phyloP scores from a whole-genome alignment of 768 basidiomycete genomes.

The Trametes sanguinea region DNA sequence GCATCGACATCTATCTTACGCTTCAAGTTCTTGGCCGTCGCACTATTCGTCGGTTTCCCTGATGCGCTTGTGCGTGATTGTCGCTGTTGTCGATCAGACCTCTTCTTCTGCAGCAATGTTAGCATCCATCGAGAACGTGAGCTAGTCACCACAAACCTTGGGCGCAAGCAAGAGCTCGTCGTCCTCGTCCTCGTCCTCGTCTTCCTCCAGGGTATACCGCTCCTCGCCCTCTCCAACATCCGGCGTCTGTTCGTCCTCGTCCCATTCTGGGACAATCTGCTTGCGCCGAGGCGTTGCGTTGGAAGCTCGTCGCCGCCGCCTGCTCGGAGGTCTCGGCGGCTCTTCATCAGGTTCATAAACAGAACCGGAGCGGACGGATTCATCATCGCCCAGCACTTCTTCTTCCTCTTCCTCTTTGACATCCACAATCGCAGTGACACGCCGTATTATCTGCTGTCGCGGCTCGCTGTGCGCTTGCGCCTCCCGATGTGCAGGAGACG shows the following conservation, averaged over 20 bases:
- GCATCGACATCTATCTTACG: conserved; percentile 24
- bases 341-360: conserved; percentile 21
- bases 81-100: not conserved
- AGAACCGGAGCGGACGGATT: conserved; percentile 18
- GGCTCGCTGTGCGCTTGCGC: conserved; percentile 21
- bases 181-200: conserved; percentile 9
- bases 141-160: conserved; percentile 42
- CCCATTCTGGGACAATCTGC: conserved; percentile 16
- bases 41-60: not conserved
- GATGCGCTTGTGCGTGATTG: not conserved
- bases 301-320: conserved; percentile 34
- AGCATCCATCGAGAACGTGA: not conserved
- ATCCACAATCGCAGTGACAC: conserved; percentile 61
- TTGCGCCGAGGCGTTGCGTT: conserved; percentile 7
- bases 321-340: conserved; percentile 25
- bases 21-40: conserved; percentile 21
- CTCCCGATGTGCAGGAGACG: conserved; percentile 1
- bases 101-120: conserved; percentile 1
- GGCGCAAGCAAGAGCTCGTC: conserved; percentile 36
- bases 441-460: conserved; percentile 51
- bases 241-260: conserved; percentile 36
- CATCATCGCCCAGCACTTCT: conserved; percentile 29
- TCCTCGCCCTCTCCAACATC: conserved; percentile 19
- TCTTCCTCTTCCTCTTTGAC: conserved; percentile 63
- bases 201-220: conserved; percentile 18